phyloP scores from a whole-genome alignment of 2,329 filamentous ascomycete species.

The Lecanicillium sp. region DNA sequence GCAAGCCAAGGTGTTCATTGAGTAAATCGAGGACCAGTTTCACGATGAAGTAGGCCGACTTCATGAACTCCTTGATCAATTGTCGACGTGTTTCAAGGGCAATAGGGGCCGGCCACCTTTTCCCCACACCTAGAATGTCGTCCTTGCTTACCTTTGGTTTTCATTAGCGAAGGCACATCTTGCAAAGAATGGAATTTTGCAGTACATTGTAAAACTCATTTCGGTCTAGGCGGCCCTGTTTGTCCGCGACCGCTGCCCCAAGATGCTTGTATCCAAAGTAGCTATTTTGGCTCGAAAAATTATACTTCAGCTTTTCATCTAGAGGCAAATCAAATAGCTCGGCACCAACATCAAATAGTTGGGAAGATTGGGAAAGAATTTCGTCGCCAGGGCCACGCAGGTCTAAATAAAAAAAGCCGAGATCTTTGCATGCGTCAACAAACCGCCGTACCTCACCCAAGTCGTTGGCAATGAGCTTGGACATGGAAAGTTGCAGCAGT shows the following conservation, averaged over 20 bases:
- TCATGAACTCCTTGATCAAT: neutral
- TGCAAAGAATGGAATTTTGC: neutral
- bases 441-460: neutral
- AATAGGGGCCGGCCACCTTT: constrained; percentile 3
- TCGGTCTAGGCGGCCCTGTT: constrained; percentile 1
- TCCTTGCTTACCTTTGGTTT: constrained; percentile 4
- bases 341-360: constrained; percentile 1
- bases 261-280: constrained; percentile 7
- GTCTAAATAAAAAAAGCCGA: constrained; percentile 8
- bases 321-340: constrained; percentile 3
- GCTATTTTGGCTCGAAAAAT: constrained; percentile 2
- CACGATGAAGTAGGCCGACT: constrained; percentile 1
- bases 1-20: constrained; percentile 3
- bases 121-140: constrained; percentile 3
- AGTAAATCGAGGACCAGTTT: constrained; percentile 1
- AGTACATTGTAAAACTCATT: constrained; percentile 7
- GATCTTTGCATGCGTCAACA: neutral
- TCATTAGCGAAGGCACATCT: neutral
- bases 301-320: constrained; percentile 5
- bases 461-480: constrained; percentile 1
- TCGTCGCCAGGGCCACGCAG: neutral
- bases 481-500: constrained; percentile 3
- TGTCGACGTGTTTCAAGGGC: neutral
- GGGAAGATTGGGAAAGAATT: neutral
- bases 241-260: constrained; percentile 1